Evolutionary conservation across 192 early-diverging fungal species (phyloP), one percentile per base, ranked within the genome.

Genomic region (Coemansia sp.): DNA sequence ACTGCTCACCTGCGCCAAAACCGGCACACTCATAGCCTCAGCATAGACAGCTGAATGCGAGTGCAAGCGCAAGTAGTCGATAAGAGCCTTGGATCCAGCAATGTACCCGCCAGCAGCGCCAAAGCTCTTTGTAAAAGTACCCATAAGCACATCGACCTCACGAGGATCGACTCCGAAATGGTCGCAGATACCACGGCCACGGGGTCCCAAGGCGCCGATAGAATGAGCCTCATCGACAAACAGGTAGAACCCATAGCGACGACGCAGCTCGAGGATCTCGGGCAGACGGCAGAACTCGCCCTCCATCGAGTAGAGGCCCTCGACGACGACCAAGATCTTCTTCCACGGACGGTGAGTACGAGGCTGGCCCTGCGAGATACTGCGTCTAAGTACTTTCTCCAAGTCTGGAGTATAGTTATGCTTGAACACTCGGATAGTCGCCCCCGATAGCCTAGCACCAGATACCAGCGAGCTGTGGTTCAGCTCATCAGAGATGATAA

Each of bases 201-300:
- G 90, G 70, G 92, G 90, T 59, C 97, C 96, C 71, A 98, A 78
- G 22, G 95, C 96, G 52, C 96, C 95, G 63, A 99, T 90, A 37
- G 93, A 95, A 73, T 99, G 96, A 16, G 97, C 97, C 81, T 99
- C 96, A 78, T 99, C 95, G 7, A 99, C 87, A 83, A 96, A 97
- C 47, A 98, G 79, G 83, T 94, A 94, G 82, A 95, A 96, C 87
- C 93, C 93, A 84, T 95, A 99, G 78, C 91, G 89, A 74, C 88
- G 88, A 68, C 93, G 94, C 68, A 99, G 82, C 41, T 87, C 94
- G 30, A 97, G 78, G 59, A 98, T 89, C 62, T 92, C 90, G 37
- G 95, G 96, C 43, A 98, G 77, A 61, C 90, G 89, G 75, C 89
- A 89, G 80, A 95, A 92, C 69, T 89, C 90, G 43, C 97, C 97